Percentiles rank a stretch among this genome's conserved stretches.
phyloP scores from a whole-genome alignment of 805 yeast species.

The Saccharomycopsis microspora region DNA sequence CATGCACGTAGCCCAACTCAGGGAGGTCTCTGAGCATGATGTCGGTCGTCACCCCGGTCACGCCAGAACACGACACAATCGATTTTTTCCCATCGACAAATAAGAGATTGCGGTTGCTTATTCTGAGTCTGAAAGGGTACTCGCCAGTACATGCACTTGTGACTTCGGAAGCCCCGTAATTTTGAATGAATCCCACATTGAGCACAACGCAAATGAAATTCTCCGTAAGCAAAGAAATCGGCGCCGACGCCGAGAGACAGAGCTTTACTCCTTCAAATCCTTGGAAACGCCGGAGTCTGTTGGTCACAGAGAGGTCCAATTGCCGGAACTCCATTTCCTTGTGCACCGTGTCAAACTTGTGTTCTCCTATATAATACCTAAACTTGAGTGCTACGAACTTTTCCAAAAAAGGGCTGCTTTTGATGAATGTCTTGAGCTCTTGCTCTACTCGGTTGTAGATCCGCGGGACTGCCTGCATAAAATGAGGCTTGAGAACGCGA shows the following conservation, averaged over 20 bases:
- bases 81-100: slow-evolving; percentile 22
- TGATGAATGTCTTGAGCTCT: slow-evolving; percentile 22
- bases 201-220: slow-evolving; percentile 42
- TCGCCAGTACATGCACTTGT: slow-evolving; percentile 34
- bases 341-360: slow-evolving; percentile 4
- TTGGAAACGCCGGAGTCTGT: slow-evolving; percentile 24
- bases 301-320: slow-evolving; percentile 24
- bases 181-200: slow-evolving; percentile 34
- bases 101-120: background rate
- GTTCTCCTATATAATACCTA: background rate
- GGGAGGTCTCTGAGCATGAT: slow-evolving; percentile 44
- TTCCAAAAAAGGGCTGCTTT: slow-evolving; percentile 30
- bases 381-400: slow-evolving; percentile 21
- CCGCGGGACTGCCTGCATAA: slow-evolving; percentile 43
- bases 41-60: slow-evolving; percentile 36
- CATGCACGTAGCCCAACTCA: slow-evolving; percentile 30
- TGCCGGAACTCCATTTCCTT: slow-evolving; percentile 20
- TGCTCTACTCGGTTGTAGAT: slow-evolving; percentile 38
- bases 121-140: slow-evolving; percentile 20
- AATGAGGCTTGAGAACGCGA: slow-evolving; percentile 32
- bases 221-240: slow-evolving; percentile 42
- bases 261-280: slow-evolving; percentile 28
- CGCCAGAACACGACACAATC: slow-evolving; percentile 31
- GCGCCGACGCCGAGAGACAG: slow-evolving; percentile 43
- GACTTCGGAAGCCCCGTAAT: slow-evolving; percentile 53